Conservation (phyloP, 805 yeast species). For the Metschnikowia cerradonensis region DNA sequence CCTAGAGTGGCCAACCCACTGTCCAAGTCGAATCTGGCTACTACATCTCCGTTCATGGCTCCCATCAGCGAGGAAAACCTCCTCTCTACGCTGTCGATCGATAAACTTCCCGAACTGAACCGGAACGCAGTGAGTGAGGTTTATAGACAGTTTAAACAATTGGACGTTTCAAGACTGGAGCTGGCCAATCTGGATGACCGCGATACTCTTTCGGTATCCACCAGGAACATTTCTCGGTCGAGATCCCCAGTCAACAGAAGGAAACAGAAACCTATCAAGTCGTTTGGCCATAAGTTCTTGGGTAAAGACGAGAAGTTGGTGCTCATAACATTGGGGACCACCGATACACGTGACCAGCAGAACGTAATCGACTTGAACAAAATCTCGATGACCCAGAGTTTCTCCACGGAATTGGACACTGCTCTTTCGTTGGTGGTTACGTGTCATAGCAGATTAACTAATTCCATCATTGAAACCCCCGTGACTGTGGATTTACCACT, state of each 20-base stretch:
- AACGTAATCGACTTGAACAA: conserved; percentile 65
- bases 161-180: conserved; percentile 18
- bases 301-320: conserved; percentile 61
- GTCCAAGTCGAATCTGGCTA: conserved; percentile 13
- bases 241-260: conserved; percentile 19
- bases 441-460: conserved; percentile 28
- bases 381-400: conserved; percentile 72
- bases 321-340: conserved; percentile 81
- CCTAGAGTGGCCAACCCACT: conserved; percentile 16
- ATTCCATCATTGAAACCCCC: conserved; percentile 46
- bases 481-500: conserved; percentile 73
- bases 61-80: conserved; percentile 17
- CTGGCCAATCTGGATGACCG: conserved; percentile 7
- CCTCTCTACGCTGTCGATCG: conserved; percentile 30
- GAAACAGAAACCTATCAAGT: conserved; percentile 56
- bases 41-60: conserved; percentile 14
- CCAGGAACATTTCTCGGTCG: conserved; percentile 10
- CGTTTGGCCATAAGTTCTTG: conserved; percentile 80
- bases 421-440: conserved; percentile 72
- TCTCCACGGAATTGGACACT: conserved; percentile 82
- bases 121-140: conserved; percentile 32
- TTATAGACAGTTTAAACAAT: conserved; percentile 35
- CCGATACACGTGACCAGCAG: conserved; percentile 60
- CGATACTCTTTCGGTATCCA: conserved; percentile 20
- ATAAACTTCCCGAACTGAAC: conserved; percentile 34